Evolutionary conservation across 2,329 filamentous ascomycete species (phyloP), one percentile per base, ranked within the genome.

Genomic region (Epichloe hybrida): DNA sequence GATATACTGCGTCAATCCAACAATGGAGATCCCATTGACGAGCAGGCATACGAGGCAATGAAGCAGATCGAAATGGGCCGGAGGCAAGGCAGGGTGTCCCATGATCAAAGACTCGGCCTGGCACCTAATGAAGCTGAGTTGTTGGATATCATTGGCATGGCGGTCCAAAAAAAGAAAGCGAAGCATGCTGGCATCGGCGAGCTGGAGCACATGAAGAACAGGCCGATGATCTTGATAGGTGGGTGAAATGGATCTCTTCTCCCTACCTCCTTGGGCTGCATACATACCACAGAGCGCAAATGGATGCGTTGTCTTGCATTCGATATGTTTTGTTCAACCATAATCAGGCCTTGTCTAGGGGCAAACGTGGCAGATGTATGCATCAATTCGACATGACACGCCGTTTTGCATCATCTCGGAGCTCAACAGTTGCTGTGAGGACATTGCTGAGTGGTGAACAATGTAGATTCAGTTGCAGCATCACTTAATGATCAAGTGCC

Each of bases 201-300:
- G 64, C 69, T 98, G 61, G 86, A 96, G 69, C 88, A 95, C 61
- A 95, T 96, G 90, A 89, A 93, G 70, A 98, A 98, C 66, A 75
- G 93, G 64, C 93, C 93, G 49, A 98, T 98, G 93, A 98, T 98
- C 59, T 78, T 98, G 72, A 98, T 98, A 81, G 93, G 93, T 96
- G 93, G 93, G 90, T 98, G 82, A 86, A 54, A 53, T 54, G 44
- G 48, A 49, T 13, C 9, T 15, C 40, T 27, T 23, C 38, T 50
- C 42, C n/a, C 9, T 20, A 17, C 20, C 3, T 46, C 17, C 15
- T 34, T 15, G 48, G 27, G 43, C 44, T 40, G 36, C 36, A 45
- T 13, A 11, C 21, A 31, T 20, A 31, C 20, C 39, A 31, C 23
- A 2, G n/a, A 13, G 23, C 15, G 21, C 46, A 34, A 13, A 48